Base-by-base conservation (phyloP, 176 grass and related monocot genomes). In the Triticum dicoccoides region DNA sequence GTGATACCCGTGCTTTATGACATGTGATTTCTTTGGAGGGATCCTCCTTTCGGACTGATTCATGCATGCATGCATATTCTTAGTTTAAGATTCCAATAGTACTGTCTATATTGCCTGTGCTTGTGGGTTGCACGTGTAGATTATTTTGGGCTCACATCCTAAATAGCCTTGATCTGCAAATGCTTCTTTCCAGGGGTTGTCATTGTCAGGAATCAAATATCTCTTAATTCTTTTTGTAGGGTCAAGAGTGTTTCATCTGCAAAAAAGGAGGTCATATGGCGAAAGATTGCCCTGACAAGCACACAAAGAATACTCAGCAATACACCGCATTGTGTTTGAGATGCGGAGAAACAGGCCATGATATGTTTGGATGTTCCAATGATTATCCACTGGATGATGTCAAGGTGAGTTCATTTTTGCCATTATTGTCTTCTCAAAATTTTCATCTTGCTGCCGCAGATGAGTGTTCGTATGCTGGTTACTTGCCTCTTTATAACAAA, bases 241-340 rank as follows among this genome's bases (percentile, higher is more conserved):
- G 87, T 61, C 96, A 98, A 92, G 91, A 90, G 30, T 99, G 94
- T 86, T 96, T 94, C 66, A 75, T 92, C 73, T 99, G 97, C 71
- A 99, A 97, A 87, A 93, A 91, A 90, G 95, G 65, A 83, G 94
- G 97, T 34, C 97, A 97, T 82, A 88, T 87, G 73, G 92, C 97
- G 3, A 99, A 93, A 79, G 85, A 94, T 51, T 99, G 97, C 68
- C 94, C 94, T 76, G 97, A 95, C 65, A 99, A 99, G 83, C 70
- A 97, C 77, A 97, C 90, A 85, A 93, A 65, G 68, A 88, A 84
- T 83, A 49, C 74, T 67, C 84, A 90, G 56, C 80, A 91, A 59
- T 87, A 81, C 38, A 90, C 81, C 11, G 75, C 81, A 83, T 82
- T 97, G 37, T 99, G 97, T 87, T 90, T 99, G 44, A 83, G 89